Evolutionary conservation across 2,329 filamentous ascomycete species (phyloP).

Genomic region (Pseudopithomyces maydicus): DNA sequence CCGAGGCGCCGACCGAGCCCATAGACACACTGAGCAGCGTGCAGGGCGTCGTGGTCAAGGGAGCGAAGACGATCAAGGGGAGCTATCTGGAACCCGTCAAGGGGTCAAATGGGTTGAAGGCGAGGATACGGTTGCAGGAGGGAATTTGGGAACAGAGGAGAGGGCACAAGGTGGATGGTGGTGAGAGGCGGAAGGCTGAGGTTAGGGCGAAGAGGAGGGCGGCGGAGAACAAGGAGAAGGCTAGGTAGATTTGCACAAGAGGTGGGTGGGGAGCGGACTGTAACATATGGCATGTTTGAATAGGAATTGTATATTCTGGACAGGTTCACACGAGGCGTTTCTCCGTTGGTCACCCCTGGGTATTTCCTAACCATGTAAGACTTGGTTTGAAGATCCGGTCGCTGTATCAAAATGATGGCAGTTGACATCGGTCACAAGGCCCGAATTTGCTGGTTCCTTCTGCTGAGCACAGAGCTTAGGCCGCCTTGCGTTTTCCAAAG

Average conservation of each 20-base stretch:
- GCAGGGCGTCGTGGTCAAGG: conserved; percentile 69
- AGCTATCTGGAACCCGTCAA: conserved; percentile 74
- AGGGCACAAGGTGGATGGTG: conserved; percentile 93
- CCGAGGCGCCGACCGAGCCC: conserved; percentile 43
- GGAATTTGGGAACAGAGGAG: conserved; percentile 91
- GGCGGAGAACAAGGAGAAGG: conserved; percentile 75
- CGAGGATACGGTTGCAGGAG: conserved; percentile 73
- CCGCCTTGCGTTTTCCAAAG: too few relatives aligned
- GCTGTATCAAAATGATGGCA: too few relatives aligned
- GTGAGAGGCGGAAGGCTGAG: conserved; percentile 86
- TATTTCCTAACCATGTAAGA: too few relatives aligned
- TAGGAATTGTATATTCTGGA: conserved; percentile 1
- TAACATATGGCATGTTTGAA: conserved; percentile 6
- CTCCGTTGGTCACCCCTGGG: too few relatives aligned
- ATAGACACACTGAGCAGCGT: conserved; percentile 60
- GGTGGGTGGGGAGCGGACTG: neutral
- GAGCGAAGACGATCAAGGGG: conserved; percentile 73
- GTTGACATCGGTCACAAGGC: too few relatives aligned
- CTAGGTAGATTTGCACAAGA: conserved; percentile 32
- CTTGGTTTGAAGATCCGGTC: too few relatives aligned
- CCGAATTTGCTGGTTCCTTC: too few relatives aligned
- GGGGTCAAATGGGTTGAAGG: conserved; percentile 63
- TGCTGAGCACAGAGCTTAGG: too few relatives aligned
- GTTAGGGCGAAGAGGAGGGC: conserved; percentile 85
- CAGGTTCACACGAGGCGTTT: neutral